Conservation (phyloP, 345 rosid genomes). For the Pistacia vera region DNA sequence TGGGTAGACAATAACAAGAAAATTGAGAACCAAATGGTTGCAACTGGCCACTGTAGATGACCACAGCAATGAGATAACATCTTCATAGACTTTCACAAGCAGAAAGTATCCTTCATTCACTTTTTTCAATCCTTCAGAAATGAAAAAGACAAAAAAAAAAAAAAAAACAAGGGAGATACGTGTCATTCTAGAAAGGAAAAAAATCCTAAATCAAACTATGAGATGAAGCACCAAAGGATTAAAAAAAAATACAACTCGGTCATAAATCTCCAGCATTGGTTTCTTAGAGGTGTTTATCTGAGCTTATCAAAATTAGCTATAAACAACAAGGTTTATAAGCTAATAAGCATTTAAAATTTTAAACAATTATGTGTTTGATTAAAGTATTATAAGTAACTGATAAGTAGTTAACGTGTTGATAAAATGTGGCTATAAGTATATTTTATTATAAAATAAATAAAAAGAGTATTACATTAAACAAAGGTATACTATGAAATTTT, state of each 20-base stretch:
- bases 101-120: constrained; percentile 1
- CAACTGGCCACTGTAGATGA: neutral
- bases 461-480: no score
- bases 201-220: neutral
- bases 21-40: constrained; percentile 19
- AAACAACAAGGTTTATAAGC: no score
- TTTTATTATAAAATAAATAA: no score
- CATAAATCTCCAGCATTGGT: neutral
- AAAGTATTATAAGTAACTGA: no score
- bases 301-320: no score
- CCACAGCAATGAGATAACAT: constrained; percentile 14
- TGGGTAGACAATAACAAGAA: constrained; percentile 25
- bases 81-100: constrained; percentile 9
- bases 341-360: no score
- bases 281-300: neutral
- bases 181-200: neutral
- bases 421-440: no score
- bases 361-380: no score
- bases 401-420: no score
- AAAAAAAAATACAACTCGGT: neutral
- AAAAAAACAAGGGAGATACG: neutral
- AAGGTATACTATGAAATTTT: no score
- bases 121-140: neutral
- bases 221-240: neutral
- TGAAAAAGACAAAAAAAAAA: neutral